Base-by-base conservation (phyloP, 768 basidiomycete genomes). In the Fomitopsis serialis region DNA sequence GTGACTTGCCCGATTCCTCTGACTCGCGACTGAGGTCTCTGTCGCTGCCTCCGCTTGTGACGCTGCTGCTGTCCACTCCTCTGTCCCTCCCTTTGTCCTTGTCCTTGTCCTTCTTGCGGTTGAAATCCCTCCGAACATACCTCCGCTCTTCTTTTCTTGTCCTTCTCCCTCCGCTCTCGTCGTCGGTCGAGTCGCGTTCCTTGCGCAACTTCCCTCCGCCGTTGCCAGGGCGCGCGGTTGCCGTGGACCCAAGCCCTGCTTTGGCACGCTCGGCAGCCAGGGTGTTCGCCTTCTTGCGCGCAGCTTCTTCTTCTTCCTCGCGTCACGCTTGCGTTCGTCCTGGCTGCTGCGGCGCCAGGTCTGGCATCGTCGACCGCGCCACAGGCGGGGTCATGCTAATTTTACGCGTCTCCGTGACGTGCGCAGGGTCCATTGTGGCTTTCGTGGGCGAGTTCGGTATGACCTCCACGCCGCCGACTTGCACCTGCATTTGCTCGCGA, bases 321-420 rank as follows among this genome's bases (percentile, higher is more conserved):
- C 75, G 70, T 2, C 70, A 24, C 77, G 78, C 57, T 81, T 79
- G 48, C 76, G 74, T 19, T 80, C 75, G 47, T 81, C 75, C 55
- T 79, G 73, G 24, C 59, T 74, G 72, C 50, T 76, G 72, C 61
- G 73, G 65, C 51, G 72, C 5, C 12, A 13, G 15, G 48, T 15
- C 45, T 60, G 27, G 70, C 75, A 27, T 69, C 75, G 15, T 64
- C 62, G 17, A 81, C 81, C 87, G 84, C 11, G 83, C 88, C 21
- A 95, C 82, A 1, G 78, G 73, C 1, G 93, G 93, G 0, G 92
- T 95, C 53, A 80, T 83, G 10, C 82, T 86, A 51, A 93, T 73
- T 58, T 89, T 85, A 51, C 79, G 79, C 6, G 92, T 93, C 63
- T 90, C 93, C 1, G 73, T 79, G 6, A 72, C 80, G 48, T 87